Percentiles rank a stretch among this genome's conserved stretches.
Evolutionary conservation across 352 stramenopile species (phyloP).

Genomic region (Pythium volutum): DNA sequence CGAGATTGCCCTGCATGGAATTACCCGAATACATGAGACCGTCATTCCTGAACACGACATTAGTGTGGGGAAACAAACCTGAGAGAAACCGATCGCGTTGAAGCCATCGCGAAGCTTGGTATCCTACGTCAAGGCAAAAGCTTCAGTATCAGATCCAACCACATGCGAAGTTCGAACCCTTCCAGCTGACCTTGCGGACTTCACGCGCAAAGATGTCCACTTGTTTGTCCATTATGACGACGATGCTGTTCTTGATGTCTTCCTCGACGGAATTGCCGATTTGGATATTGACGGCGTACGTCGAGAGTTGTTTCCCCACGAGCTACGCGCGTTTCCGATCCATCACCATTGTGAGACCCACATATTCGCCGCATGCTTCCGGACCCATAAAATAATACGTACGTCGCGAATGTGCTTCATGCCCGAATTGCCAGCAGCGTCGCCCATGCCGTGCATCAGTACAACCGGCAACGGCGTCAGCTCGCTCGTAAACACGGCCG

Average conservation of each 20-base stretch:
- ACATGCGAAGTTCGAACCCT: no score
- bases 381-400: background rate
- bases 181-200: constrained; percentile 49
- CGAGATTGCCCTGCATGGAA: constrained; percentile 76
- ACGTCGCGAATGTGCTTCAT: constrained; percentile 86
- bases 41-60: background rate
- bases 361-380: background rate
- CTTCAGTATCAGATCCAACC: no score
- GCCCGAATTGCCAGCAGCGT: constrained; percentile 88
- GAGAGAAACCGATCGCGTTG: constrained; percentile 92
- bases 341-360: background rate
- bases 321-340: constrained; percentile 27
- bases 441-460: constrained; percentile 94
- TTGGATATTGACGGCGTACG: constrained; percentile 87
- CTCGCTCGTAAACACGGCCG: constrained; percentile 35
- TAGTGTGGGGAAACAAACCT: constrained; percentile 40
- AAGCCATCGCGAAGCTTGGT: constrained; percentile 85
- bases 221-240: constrained; percentile 91
- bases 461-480: constrained; percentile 56
- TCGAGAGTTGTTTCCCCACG: constrained; percentile 70
- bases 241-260: constrained; percentile 93
- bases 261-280: constrained; percentile 78
- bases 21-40: no score
- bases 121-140: constrained; percentile 64
- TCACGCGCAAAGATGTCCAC: constrained; percentile 88